A percentile compares a stretch with the other conserved stretches of the same genome.
These are phyloP conservation scores for Claviceps quebecensis DNA, from an alignment of 2,329 filamentous ascomycete species.

Conservation along the genomic window DNA sequence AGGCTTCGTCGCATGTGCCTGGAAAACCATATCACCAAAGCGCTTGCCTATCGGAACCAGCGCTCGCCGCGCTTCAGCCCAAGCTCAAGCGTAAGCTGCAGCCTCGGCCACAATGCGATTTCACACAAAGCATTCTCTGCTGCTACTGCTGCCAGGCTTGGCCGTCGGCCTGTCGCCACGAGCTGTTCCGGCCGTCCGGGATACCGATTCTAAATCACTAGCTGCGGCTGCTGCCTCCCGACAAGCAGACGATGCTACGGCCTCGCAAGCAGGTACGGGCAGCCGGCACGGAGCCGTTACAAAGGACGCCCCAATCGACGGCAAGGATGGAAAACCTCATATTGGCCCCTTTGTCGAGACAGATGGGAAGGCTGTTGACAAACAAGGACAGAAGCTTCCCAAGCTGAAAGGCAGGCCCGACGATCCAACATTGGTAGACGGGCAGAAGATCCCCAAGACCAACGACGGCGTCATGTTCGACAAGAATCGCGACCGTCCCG, in stretches of 20 bases:
- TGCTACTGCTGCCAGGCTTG: constrained; percentile 46
- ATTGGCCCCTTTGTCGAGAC: constrained; percentile 65
- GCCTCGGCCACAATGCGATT: constrained; percentile 40
- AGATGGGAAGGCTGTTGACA: constrained; percentile 20
- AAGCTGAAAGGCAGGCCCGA: constrained; percentile 34
- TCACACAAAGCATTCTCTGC: constrained; percentile 37
- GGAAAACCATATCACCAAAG: too few species aligned
- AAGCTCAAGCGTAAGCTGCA: background rate
- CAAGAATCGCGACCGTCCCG: constrained; percentile 58
- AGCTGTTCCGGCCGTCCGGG: constrained; percentile 12
- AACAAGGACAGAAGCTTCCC: constrained; percentile 25
- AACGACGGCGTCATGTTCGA: constrained; percentile 91
- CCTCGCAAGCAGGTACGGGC: constrained; percentile 16
- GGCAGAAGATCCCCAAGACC: constrained; percentile 45
- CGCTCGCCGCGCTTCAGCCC: too few species aligned
- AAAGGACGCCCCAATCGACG: constrained; percentile 81
- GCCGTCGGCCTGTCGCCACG: constrained; percentile 28
- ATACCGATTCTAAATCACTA: constrained; percentile 11
- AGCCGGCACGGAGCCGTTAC: constrained; percentile 26
- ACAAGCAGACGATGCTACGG: constrained; percentile 14
- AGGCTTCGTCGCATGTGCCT: too few species aligned
- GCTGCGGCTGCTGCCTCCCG: constrained; percentile 9
- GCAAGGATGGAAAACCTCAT: constrained; percentile 86
- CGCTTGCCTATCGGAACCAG: too few species aligned
- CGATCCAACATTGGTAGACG: constrained; percentile 41